Base-by-base conservation (phyloP, 2,329 filamentous ascomycete species). In the Talaromyces sp. region DNA sequence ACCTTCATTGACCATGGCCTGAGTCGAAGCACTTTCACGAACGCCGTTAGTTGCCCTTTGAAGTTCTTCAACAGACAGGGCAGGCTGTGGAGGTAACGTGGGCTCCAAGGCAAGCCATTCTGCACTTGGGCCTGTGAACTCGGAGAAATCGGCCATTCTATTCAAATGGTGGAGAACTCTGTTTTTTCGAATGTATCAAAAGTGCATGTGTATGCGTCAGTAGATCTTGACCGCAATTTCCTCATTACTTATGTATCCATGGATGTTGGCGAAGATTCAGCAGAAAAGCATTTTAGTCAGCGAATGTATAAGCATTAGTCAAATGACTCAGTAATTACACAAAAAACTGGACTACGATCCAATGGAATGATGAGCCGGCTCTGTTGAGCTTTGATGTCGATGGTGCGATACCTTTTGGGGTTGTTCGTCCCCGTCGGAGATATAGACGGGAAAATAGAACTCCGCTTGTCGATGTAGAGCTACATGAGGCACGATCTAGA, bases 61-160 rank as follows among this genome's bases (percentile, higher is more conserved):
- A 5, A 58, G 37, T 42, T 58, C 23, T 16, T 39, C 33, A 11
- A 42, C 9, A 8, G 55, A 18, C 6, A 35, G 33, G 37, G n/a
- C 31, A 33, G 33, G 28, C 50, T 37, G 28, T 33, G 50, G 50
- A 40, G 55, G 35, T 9, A 58, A 11, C 2, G 16, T 21, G 12
- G 55, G 1, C 23, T 58, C 55, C 23, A 58, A 28, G n/a, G 33
- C 33, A 16, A 40, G 23, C 55, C 55, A 58, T 58, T 58, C 55
- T 28, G 33, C 55, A 37, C 55, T 58, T 18, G 55, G 55, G 21
- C 33, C 37, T 11, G 33, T 42, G 55, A 40, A 58, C 33, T 58
- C 21, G 16, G 33, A 40, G 23, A 58, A 58, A 35, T 58, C 55
- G 14, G 55, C 23, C 55, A 58, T 39, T 11, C 16, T 28, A 8